Evolutionary conservation across 148 eudicot genomes (phyloP).

Genomic region (Rhododendron kiyosumense): DNA sequence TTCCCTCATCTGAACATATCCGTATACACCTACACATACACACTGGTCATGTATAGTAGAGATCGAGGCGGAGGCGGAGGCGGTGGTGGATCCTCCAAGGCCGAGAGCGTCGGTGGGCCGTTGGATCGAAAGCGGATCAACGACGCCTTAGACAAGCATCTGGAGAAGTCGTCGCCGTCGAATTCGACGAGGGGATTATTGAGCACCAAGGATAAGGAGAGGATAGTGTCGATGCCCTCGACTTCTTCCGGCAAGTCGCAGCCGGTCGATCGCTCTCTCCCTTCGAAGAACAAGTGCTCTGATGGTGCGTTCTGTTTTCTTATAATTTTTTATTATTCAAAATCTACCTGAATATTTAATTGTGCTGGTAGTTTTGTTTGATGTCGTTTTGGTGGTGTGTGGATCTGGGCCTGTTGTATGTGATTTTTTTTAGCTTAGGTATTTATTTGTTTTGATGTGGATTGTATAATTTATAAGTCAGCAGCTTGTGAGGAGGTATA

Average conservation of each 20-base stretch:
- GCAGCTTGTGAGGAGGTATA: background rate
- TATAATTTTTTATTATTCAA: background rate
- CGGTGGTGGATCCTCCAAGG: constrained; percentile 37
- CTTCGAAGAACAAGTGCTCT: constrained; percentile 40
- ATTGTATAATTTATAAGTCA: background rate
- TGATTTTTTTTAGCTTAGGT: background rate
- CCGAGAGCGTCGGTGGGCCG: constrained; percentile 34
- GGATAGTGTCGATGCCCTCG: constrained; percentile 32
- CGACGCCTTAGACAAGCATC: constrained; percentile 66
- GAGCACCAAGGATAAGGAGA: constrained; percentile 39
- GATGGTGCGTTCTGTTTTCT: constrained; percentile 49
- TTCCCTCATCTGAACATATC: background rate
- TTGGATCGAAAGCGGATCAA: constrained; percentile 73
- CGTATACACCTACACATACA: background rate
- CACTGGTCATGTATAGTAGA: constrained; percentile 32
- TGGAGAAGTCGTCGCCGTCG: constrained; percentile 61
- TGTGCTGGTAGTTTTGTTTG: background rate
- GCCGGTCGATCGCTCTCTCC: constrained; percentile 31
- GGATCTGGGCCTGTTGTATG: background rate
- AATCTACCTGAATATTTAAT: too few relatives aligned
- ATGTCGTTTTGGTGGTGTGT: background rate
- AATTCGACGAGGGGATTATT: constrained; percentile 47
- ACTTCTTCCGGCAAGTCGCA: constrained; percentile 32
- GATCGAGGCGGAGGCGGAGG: constrained; percentile 35
- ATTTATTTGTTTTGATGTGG: background rate